These are phyloP conservation scores for Penicillium oxalicum DNA, from an alignment of 2,329 filamentous ascomycete genomes.

Conservation along the genomic window DNA sequence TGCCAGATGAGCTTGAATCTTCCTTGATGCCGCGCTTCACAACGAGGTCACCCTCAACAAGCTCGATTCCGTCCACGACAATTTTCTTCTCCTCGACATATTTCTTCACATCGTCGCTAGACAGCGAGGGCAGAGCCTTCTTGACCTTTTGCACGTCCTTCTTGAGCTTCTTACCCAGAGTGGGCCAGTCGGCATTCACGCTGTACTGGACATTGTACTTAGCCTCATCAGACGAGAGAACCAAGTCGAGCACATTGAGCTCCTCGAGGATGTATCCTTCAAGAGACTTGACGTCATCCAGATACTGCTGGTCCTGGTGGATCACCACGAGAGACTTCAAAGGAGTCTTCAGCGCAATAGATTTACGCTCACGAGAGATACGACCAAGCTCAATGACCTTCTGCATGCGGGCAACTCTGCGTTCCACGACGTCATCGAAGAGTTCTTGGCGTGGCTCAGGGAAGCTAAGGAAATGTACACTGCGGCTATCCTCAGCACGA, in stretches of 20 bases:
- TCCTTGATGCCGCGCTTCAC: slow-evolving; percentile 75
- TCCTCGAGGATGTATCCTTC: slow-evolving; percentile 88
- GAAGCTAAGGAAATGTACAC: slow-evolving; percentile 88
- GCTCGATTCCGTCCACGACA: slow-evolving; percentile 74
- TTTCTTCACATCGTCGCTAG: slow-evolving; percentile 70
- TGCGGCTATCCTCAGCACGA: slow-evolving; percentile 66
- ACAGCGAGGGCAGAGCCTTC: slow-evolving; percentile 75
- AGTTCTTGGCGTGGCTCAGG: slow-evolving; percentile 83
- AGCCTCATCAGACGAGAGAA: slow-evolving; percentile 79
- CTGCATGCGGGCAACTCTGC: slow-evolving; percentile 86
- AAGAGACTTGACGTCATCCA: slow-evolving; percentile 79
- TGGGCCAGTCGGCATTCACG: slow-evolving; percentile 85
- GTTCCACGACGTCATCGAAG: slow-evolving; percentile 79
- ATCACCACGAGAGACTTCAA: slow-evolving; percentile 86
- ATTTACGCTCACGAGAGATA: slow-evolving; percentile 76
- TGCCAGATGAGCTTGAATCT: slow-evolving; percentile 61
- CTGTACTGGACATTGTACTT: slow-evolving; percentile 91
- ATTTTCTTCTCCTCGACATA: slow-evolving; percentile 72
- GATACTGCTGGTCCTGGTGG: slow-evolving; percentile 72
- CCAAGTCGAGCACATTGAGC: slow-evolving; percentile 78
- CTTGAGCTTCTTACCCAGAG: slow-evolving; percentile 93
- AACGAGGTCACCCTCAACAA: slow-evolving; percentile 75
- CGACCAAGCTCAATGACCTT: slow-evolving; percentile 87
- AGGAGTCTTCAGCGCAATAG: slow-evolving; percentile 82
- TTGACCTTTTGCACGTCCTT: slow-evolving; percentile 89